phyloP scores from a whole-genome alignment of 345 rosid genomes.

The Arabidopsis suecica region DNA sequence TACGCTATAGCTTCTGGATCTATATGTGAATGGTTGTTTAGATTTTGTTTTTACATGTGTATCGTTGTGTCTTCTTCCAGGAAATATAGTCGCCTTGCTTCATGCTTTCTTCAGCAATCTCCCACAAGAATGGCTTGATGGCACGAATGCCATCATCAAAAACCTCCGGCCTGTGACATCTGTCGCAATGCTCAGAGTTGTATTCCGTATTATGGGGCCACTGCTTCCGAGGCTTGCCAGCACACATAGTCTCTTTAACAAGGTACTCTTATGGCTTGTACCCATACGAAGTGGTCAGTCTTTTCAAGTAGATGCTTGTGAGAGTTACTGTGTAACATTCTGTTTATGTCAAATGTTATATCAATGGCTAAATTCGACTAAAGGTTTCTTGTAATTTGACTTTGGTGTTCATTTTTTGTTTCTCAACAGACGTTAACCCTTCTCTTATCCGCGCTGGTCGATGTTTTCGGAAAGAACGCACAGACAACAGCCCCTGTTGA shows the following conservation, averaged over 20 bases:
- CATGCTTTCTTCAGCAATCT: slow-evolving; percentile 97
- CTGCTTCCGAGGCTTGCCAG: slow-evolving; percentile 92
- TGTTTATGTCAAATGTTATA: not conserved
- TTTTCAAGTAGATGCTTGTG: not conserved
- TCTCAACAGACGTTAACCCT: slow-evolving; percentile 65
- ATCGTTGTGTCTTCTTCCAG: slow-evolving; percentile 52
- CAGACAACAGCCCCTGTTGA: slow-evolving; percentile 62
- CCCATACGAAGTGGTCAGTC: slow-evolving; percentile 1
- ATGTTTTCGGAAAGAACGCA: slow-evolving; percentile 78
- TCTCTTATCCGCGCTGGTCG: slow-evolving; percentile 71
- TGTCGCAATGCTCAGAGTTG: slow-evolving; percentile 93
- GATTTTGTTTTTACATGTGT: slow-evolving; percentile 9
- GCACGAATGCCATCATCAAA: slow-evolving; percentile 74
- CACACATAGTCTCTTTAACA: slow-evolving; percentile 87
- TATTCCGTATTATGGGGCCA: slow-evolving; percentile 94
- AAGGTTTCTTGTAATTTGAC: slow-evolving; percentile 5
- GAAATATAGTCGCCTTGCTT: slow-evolving; percentile 87
- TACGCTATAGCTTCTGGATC: slow-evolving; percentile 44
- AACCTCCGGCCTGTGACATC: slow-evolving; percentile 91
- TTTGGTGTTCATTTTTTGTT: slow-evolving; percentile 17
- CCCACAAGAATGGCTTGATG: slow-evolving; percentile 99
- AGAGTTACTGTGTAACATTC: slow-evolving; percentile 7
- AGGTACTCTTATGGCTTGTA: slow-evolving; percentile 57
- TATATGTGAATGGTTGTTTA: slow-evolving; percentile 16
- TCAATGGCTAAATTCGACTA: not conserved